Evolutionary conservation across 371 early-diverging fungal species (phyloP), one percentile per base, ranked within the genome.

Genomic region (Parasitella parasitica): DNA sequence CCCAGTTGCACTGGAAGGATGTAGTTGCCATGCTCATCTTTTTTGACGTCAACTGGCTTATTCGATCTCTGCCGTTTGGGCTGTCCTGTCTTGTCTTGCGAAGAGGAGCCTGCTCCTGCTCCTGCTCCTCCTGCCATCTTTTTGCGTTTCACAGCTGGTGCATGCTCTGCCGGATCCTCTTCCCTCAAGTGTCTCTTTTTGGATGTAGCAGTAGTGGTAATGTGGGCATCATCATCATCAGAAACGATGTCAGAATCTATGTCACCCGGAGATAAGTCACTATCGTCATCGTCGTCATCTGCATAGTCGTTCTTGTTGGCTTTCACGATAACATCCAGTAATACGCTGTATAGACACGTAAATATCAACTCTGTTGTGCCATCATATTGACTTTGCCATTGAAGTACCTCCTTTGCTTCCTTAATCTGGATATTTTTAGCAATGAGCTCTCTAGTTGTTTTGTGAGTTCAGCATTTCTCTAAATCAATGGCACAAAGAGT

Each of bases 371-470:
- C 39, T 39, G 35, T 16, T 32, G 8, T 18, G 22, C 18, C 18
- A 15, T 15, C 50, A 50, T 4, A 4, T 38, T n/a, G 9, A 38
- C 26, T 49, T 16, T 49, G 4, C 5, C n/a, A 27, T n/a, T 3
- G 7, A 27, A 50, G 28, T 60, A 60, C 60, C 60, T 53, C 15
- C 60, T 52, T 30, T 60, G 60, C 32, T 60, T 60, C 39, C 43
- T 52, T 41, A 60, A 13, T 8, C 49, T 35, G 12, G 52, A 38
- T n/a, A 60, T 53, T 32, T 51, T 52, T 6, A 41, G 5, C 12
- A 60, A 34, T 30, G 60, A 52, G 15, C 34, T 52, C 35, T 53
- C 43, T 9, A 60, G 34, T 30, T 52, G 53, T 8, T 26, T 41
- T 20, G 60, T 52, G 2, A 60, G 30, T 5, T 51, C 60, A 41